Percentiles rank a stretch among this genome's conserved stretches.
Evolutionary conservation across 1,284 basidiomycete species (phyloP).

Genomic region (Trametes sp.): DNA sequence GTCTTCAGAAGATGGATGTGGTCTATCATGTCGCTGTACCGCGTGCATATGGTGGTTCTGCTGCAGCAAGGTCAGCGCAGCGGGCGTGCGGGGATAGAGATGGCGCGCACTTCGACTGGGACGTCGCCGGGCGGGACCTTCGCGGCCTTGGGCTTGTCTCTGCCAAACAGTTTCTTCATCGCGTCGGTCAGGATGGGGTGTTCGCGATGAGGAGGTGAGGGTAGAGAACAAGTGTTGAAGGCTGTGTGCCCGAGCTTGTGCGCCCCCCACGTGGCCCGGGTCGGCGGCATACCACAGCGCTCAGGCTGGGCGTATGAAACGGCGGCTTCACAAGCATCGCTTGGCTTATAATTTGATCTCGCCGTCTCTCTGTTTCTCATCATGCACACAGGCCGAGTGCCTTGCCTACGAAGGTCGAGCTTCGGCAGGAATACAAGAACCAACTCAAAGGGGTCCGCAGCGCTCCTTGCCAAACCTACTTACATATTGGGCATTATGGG

Average conservation of each 20-base stretch:
- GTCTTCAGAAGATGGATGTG: constrained; percentile 47
- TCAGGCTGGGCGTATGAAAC: constrained; percentile 23
- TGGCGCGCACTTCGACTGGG: constrained; percentile 41
- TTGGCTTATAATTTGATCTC: background rate
- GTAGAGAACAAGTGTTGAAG: constrained; percentile 25
- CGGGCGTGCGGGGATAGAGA: constrained; percentile 20
- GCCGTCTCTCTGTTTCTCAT: background rate
- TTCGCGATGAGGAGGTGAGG: constrained; percentile 23
- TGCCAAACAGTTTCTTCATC: constrained; percentile 61
- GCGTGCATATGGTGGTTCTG: constrained; percentile 24
- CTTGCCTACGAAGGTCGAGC: background rate
- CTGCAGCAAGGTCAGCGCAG: constrained; percentile 15
- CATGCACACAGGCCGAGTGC: background rate
- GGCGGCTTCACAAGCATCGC: constrained; percentile 5
- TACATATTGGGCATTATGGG: background rate
- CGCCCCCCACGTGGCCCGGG: constrained; percentile 33
- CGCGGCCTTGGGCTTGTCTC: constrained; percentile 53
- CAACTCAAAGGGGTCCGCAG: background rate
- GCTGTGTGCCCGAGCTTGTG: constrained; percentile 31
- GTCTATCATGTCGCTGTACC: constrained; percentile 36
- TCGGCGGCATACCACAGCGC: constrained; percentile 31
- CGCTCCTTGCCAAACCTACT: background rate
- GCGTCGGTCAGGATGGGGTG: constrained; percentile 12
- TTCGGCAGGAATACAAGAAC: background rate
- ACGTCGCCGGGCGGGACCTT: constrained; percentile 41